Conservation (phyloP, 2,329 filamentous ascomycete genomes). For the Mollisiaceae sp. region DNA sequence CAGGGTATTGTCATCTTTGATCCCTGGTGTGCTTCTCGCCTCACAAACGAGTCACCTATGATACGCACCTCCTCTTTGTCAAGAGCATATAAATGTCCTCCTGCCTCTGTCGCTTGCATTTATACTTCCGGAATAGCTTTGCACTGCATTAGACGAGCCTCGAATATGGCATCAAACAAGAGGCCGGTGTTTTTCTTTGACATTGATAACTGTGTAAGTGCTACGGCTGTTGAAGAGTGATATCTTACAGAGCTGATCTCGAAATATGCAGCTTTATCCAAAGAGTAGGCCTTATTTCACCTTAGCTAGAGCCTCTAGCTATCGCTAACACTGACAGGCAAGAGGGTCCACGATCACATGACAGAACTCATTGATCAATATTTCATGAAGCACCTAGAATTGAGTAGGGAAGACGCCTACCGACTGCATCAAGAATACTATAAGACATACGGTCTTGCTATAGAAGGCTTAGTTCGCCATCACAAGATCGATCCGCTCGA, state of each 20-base stretch:
- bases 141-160: not conserved
- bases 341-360: conserved; percentile 89
- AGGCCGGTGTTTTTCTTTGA: conserved; percentile 78
- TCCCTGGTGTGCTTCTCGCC: not conserved
- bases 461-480: conserved; percentile 90
- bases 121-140: not conserved
- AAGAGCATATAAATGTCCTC: not conserved
- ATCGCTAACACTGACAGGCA: conserved; percentile 51
- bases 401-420: conserved; percentile 79
- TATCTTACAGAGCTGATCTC: conserved; percentile 10
- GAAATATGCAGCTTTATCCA: conserved; percentile 69
- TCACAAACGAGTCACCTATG: not conserved
- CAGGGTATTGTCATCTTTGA: not conserved
- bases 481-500: conserved; percentile 95
- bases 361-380: conserved; percentile 71
- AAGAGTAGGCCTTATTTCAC: conserved; percentile 64
- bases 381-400: conserved; percentile 68
- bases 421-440: conserved; percentile 92
- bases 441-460: conserved; percentile 93
- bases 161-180: conserved; percentile 25
- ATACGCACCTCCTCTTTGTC: not conserved
- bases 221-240: not conserved
- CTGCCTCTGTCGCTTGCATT: not conserved
- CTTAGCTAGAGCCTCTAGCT: not conserved
- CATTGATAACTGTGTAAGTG: conserved; percentile 91